Percentiles rank a stretch among this genome's conserved stretches.
These are phyloP conservation scores for Kuraishia floccosa DNA, from an alignment of 805 yeast genomes.

Conservation along the genomic window DNA sequence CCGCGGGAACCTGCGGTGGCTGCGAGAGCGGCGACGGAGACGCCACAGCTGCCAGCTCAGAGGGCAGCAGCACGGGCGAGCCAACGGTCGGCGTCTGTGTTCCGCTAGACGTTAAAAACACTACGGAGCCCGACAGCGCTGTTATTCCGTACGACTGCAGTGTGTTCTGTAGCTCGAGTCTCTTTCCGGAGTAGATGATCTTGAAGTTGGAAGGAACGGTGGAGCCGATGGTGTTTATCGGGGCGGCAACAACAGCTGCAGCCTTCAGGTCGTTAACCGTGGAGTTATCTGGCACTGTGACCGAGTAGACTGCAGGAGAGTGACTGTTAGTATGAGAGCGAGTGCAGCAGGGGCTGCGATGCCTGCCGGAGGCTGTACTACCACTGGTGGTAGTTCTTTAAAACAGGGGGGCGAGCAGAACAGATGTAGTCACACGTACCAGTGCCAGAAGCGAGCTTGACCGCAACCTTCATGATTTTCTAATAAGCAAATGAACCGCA, in stretches of 20 bases:
- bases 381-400: no score
- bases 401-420: neutral
- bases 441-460: slow-evolving; percentile 32
- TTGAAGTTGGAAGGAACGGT: slow-evolving; percentile 8
- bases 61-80: slow-evolving; percentile 2
- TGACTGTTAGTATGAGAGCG: neutral
- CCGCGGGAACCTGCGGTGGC: slow-evolving; percentile 1
- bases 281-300: slow-evolving; percentile 40
- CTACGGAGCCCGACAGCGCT: slow-evolving; percentile 12
- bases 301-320: slow-evolving; percentile 19
- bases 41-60: neutral
- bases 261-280: slow-evolving; percentile 39
- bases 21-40: neutral
- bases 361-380: no score
- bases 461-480: slow-evolving; percentile 37
- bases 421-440: neutral
- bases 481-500: no score
- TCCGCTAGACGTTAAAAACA: slow-evolving; percentile 14
- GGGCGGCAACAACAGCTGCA: slow-evolving; percentile 30
- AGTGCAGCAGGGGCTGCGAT: neutral
- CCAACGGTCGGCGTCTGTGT: neutral
- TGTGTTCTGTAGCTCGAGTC: slow-evolving; percentile 14
- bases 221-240: slow-evolving; percentile 4
- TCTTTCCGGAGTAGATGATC: slow-evolving; percentile 20
- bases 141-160: slow-evolving; percentile 16